phyloP scores from a whole-genome alignment of 2,329 filamentous ascomycete genomes.

The Ramularia collo-cygni region DNA sequence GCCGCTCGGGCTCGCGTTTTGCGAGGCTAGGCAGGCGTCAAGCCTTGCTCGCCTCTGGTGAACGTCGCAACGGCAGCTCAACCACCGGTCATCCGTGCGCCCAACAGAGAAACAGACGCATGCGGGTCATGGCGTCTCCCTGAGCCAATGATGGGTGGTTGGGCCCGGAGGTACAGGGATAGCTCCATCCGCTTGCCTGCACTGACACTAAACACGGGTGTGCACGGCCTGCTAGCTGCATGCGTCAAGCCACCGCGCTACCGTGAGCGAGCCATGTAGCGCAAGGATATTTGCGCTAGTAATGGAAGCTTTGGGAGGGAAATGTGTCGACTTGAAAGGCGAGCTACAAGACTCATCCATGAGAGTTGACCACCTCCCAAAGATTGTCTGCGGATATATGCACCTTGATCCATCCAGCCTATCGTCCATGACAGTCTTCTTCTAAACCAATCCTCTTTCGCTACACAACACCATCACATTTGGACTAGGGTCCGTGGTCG shows the following conservation, averaged over 20 bases:
- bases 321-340: slow-evolving; percentile 21
- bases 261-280: slow-evolving; percentile 14
- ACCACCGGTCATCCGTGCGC: slow-evolving; percentile 6
- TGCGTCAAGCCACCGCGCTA: too few relatives aligned
- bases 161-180: too few relatives aligned
- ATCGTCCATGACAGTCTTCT: slow-evolving; percentile 6
- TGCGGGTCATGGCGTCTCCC: slow-evolving; percentile 7
- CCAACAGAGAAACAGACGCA: slow-evolving; percentile 7
- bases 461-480: slow-evolving; percentile 13
- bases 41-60: too few relatives aligned
- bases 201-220: too few relatives aligned
- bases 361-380: slow-evolving; percentile 11
- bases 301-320: slow-evolving; percentile 13
- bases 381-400: slow-evolving; percentile 14
- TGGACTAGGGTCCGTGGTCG: slow-evolving; percentile 14
- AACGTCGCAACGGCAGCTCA: slow-evolving; percentile 6
- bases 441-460: slow-evolving; percentile 14
- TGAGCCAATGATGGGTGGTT: too few relatives aligned
- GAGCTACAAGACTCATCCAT: slow-evolving; percentile 6
- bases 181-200: too few relatives aligned
- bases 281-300: slow-evolving; percentile 19
- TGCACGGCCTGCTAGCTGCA: too few relatives aligned
- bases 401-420: slow-evolving; percentile 12
- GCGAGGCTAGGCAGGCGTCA: slow-evolving; percentile 3
- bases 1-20: slow-evolving; percentile 5